Evolutionary conservation across 2,329 filamentous ascomycete genomes (phyloP), one percentile per base, ranked within the genome.

Genomic region (Pseudogymnoascus sp.): DNA sequence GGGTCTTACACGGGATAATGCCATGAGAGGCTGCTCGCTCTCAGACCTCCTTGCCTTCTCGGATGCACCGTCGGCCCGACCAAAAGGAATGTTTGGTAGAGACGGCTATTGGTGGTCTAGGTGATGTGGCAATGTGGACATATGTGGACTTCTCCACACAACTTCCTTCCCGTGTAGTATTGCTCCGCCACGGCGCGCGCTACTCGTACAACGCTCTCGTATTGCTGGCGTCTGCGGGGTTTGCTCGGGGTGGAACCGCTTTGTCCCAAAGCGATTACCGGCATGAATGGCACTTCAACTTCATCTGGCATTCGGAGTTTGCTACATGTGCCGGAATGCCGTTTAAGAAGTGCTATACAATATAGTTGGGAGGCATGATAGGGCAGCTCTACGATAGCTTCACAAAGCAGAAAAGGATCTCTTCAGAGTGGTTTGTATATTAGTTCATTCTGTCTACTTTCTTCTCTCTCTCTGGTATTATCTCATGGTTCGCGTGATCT

Each of bases 161-260:
- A 33, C n/a, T 4, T 15, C 26, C 44, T 15, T 54, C 26, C 26
- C 9, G 6, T 54, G 17, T 26, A 54, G 11, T 54, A 54, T 33
- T 54, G 26, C 26, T 33, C 47, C 47, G n/a, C 47, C n/a, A 33
- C n/a, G 4, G 26, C 47, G 47, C 47, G 47, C 47, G 44, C 29
- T 33, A 54, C 44, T 54, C 44, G 44, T 54, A 54, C 44, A 54
- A 15, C 3, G 26, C 44, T 54, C 44, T 54, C 44, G 44, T 33
- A 54, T 54, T 10, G 21, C 44, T 17, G 26, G n/a, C 9, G n/a
- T 54, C 44, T 31, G 26, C 26, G 44, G 44, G 44, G 44, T 54
- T 54, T 33, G 26, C 26, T 15, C 31, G 44, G 40, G 40, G 8
- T 17, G 26, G 44, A n/a, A 31, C n/a, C 9, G 11, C 29, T 33